These are phyloP conservation scores for Alternaria rosae DNA, from an alignment of 2,329 filamentous ascomycete genomes.

Conservation along the genomic window DNA sequence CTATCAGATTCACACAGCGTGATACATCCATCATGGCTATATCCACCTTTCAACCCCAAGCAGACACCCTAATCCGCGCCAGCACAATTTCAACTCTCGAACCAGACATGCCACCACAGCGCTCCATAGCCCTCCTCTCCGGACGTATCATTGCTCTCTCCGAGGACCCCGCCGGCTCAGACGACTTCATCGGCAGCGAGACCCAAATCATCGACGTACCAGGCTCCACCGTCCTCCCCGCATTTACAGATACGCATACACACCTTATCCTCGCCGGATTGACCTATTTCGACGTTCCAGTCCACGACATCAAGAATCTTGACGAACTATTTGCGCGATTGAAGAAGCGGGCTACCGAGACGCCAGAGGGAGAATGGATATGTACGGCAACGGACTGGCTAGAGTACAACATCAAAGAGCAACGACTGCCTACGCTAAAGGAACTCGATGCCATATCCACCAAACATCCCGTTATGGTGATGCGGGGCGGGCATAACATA, in stretches of 20 bases:
- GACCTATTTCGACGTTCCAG: not conserved
- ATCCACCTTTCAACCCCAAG: not conserved
- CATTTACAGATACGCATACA: not conserved
- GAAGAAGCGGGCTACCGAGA: not conserved
- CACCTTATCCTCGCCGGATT: not conserved
- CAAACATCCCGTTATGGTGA: not conserved
- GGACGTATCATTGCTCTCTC: not conserved
- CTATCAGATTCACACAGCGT: rapidly evolving
- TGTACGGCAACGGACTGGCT: not conserved
- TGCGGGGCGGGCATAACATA: not conserved
- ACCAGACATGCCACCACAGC: not conserved
- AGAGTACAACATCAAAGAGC: not conserved
- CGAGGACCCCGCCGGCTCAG: not conserved
- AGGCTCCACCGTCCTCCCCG: not conserved
- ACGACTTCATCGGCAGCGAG: not conserved
- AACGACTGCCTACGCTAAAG: not conserved
- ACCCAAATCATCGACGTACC: not conserved
- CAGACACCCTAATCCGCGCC: not conserved
- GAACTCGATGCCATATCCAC: not conserved
- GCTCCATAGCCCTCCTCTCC: not conserved
- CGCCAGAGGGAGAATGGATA: not conserved
- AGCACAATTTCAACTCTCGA: not conserved
- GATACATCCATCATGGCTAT: rapidly evolving
- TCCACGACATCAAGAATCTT: rapidly evolving
- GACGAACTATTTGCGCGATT: not conserved